Evolutionary conservation across 805 yeast genomes (phyloP).

Genomic region (Starmerella vitae): DNA sequence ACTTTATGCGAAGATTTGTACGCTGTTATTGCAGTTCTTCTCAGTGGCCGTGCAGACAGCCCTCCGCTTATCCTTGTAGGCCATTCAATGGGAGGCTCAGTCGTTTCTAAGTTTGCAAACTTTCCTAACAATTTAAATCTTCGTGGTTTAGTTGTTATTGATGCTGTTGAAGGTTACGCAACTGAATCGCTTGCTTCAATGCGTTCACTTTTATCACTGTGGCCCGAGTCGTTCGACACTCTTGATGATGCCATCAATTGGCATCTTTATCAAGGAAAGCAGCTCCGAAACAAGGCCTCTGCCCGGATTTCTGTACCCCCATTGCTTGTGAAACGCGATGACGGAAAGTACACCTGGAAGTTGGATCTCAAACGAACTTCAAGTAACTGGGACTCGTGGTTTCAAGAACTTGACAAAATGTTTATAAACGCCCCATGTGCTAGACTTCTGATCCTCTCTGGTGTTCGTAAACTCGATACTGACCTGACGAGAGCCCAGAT

Average conservation of each 20-base stretch:
- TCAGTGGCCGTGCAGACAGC: conserved; percentile 14
- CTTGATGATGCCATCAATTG: conserved; percentile 58
- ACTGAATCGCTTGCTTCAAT: conserved; percentile 52
- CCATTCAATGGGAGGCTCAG: conserved; percentile 87
- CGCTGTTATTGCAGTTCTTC: conserved; percentile 34
- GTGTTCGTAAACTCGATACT: conserved; percentile 78
- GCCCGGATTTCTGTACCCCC: conserved; percentile 74
- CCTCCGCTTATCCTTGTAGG: conserved; percentile 50
- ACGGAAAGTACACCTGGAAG: conserved; percentile 40
- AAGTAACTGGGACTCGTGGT: conserved; percentile 74
- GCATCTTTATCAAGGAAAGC: conserved; percentile 45
- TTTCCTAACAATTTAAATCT: conserved; percentile 22
- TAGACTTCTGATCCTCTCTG: conserved; percentile 68
- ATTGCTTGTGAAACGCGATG: conserved; percentile 30
- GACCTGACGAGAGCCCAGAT: conserved; percentile 85
- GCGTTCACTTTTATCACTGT: conserved; percentile 46
- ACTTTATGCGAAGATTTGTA: conserved; percentile 47
- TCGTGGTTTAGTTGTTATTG: conserved; percentile 65
- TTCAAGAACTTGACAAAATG: conserved; percentile 44
- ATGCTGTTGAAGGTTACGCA: conserved; percentile 92
- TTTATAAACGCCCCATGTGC: conserved; percentile 43
- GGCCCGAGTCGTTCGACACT: conserved; percentile 49
- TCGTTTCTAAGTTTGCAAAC: conserved; percentile 43
- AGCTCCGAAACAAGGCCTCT: conserved; percentile 44
- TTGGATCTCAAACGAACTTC: conserved; percentile 49